Base-by-base conservation (phyloP, 306 rosid genomes). In the Quercus robur region DNA sequence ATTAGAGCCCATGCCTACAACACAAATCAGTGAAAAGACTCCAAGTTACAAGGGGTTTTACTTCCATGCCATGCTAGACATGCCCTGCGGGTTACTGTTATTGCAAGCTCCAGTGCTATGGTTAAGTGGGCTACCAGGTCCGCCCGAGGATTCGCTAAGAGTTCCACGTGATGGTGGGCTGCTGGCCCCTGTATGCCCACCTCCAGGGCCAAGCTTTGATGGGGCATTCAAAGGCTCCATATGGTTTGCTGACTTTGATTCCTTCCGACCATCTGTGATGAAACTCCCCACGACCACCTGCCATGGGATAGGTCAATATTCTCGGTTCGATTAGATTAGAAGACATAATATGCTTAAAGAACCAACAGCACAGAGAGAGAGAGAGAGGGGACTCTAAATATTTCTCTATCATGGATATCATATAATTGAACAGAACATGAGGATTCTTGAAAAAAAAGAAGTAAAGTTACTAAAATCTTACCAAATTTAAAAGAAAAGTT, bases 271-370 rank as follows among this genome's bases (percentile, higher is more conserved):
- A 25, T 87, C 90, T 41, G 75, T 68, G 33, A 63, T 23, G 70
- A 91, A 94, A 77, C 94, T 94, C 21, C 81, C 89, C 18, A 91
- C 86, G 0, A 94, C 86, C 46, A 90, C 81, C 98, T 94, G 86
- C 84, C 86, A 70, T 25, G 30, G 31, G 12, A 56, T 31, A 57
- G 75, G 58, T 56, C 15, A 56, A 28, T 26, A 18, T 66, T 33
- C n/a, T 9, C 3, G 49, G 12, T 6, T 56, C 25, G 31, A 26
- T 49, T 55, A 25, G 52, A 64, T 75, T 28, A 49, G 54, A 49
- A 13, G 54, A 12, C 54, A 49, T 49, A 49, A 49, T 49, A 49
- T 49, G 54, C 54, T 49, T 49, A 13, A 49, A 49, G 54, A 10
- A 49, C 17, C 54, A 11, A 49, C 54, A 49, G 54, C 17, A 49